Evolutionary conservation across 441 rosid genomes (phyloP).

Genomic region (Viola pubescens): DNA sequence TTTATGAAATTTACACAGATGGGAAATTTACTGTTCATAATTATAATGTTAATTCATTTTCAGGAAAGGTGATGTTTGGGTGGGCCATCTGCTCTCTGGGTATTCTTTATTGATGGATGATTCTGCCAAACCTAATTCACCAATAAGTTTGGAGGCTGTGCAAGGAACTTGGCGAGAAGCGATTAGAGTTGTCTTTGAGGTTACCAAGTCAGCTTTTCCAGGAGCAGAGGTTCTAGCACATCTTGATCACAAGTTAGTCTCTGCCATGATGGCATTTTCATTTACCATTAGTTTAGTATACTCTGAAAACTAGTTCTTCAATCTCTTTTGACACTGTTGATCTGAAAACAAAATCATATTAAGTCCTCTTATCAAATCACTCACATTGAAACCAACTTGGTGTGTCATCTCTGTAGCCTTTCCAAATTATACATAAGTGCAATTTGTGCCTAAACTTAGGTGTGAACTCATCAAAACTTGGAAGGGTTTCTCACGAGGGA

Average conservation of each 20-base stretch:
- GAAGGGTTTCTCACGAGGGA: too few relatives aligned
- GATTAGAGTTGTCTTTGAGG: constrained; percentile 57
- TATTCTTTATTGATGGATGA: constrained; percentile 81
- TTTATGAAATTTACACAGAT: not conserved
- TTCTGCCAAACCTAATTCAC: constrained; percentile 32
- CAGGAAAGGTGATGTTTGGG: constrained; percentile 78
- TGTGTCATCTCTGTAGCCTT: too few relatives aligned
- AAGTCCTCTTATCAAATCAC: too few relatives aligned
- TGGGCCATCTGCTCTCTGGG: constrained; percentile 74
- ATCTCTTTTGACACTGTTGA: not conserved
- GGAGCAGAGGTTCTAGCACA: constrained; percentile 69
- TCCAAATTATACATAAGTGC: too few relatives aligned
- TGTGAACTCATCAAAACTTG: too few relatives aligned
- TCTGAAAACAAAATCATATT: not conserved
- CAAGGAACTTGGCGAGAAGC: constrained; percentile 70
- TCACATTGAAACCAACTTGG: too few relatives aligned
- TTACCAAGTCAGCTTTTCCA: constrained; percentile 67
- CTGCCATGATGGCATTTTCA: not conserved
- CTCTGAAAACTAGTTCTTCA: not conserved
- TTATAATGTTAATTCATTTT: not conserved
- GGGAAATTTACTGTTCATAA: not conserved
- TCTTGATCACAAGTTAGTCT: constrained; percentile 70
- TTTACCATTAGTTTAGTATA: not conserved
- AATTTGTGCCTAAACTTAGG: too few relatives aligned
- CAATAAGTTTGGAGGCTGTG: constrained; percentile 24